A percentile compares a stretch with the other conserved stretches of the same genome.
Evolutionary conservation across 1,284 basidiomycete genomes (phyloP).

Genomic region (Irpex rosettiformis): DNA sequence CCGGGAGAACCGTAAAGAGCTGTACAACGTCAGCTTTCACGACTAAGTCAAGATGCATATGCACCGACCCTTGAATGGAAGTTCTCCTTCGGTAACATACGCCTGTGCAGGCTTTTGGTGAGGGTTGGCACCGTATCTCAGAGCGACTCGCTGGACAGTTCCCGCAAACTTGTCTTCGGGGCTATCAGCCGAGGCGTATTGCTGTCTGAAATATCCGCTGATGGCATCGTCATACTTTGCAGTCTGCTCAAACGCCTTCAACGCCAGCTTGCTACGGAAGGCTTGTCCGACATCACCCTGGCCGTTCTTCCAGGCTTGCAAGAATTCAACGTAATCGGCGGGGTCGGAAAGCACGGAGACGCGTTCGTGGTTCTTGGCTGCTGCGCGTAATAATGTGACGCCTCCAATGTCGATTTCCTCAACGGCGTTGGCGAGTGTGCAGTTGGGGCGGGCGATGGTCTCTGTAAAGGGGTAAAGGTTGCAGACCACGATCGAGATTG

Average conservation of each 20-base stretch:
- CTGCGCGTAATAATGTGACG: slow-evolving; percentile 95
- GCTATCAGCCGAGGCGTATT: slow-evolving; percentile 84
- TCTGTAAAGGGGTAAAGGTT: slow-evolving; percentile 98
- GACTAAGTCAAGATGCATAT: not conserved
- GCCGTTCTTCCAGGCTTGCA: slow-evolving; percentile 70
- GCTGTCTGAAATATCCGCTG: slow-evolving; percentile 93
- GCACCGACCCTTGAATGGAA: slow-evolving; percentile 89
- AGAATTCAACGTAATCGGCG: slow-evolving; percentile 85
- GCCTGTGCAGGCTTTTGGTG: slow-evolving; percentile 99
- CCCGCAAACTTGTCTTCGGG: slow-evolving; percentile 61
- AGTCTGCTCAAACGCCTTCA: slow-evolving; percentile 98
- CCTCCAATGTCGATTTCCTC: slow-evolving; percentile 99
- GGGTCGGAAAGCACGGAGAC: slow-evolving; percentile 94
- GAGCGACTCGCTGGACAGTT: slow-evolving; percentile 78
- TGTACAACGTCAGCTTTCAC: slow-evolving; percentile 27
- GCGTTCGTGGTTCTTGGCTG: slow-evolving; percentile 97
- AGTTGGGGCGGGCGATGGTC: slow-evolving; percentile 86
- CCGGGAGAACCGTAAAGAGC: slow-evolving; percentile 94
- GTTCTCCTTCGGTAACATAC: slow-evolving; percentile 83
- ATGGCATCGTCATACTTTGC: slow-evolving; percentile 95
- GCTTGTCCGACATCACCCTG: slow-evolving; percentile 69
- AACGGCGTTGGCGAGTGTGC: slow-evolving; percentile 89
- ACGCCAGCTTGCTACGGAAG: slow-evolving; percentile 77
- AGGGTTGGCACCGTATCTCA: slow-evolving; percentile 97
- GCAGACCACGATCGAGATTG: slow-evolving; percentile 95